These are phyloP conservation scores for Rhizopus microsporus DNA, from an alignment of 371 early-diverging fungal species.

Conservation along the genomic window DNA sequence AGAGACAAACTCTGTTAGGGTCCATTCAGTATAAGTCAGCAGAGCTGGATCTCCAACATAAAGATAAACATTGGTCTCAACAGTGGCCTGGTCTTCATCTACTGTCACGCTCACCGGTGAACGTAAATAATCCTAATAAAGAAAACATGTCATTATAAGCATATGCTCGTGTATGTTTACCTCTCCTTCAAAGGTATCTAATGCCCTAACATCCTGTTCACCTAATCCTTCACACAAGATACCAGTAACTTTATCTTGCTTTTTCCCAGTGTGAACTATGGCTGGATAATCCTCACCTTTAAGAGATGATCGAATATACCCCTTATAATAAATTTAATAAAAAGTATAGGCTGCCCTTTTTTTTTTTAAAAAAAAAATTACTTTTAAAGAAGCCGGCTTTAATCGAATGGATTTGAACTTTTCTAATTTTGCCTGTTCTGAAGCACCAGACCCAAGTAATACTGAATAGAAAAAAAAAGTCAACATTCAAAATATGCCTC, in stretches of 20 bases:
- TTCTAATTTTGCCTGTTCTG: constrained; percentile 11
- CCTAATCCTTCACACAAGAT: constrained; percentile 32
- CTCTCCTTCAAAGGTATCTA: constrained; percentile 48
- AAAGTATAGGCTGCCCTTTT: background rate
- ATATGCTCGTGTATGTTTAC: constrained; percentile 16
- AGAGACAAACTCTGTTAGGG: constrained; percentile 15
- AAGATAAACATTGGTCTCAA: constrained; percentile 35
- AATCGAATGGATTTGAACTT: constrained; percentile 26
- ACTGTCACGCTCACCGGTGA: constrained; percentile 16
- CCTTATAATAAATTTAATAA: constrained; percentile 19
- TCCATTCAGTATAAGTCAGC: constrained; percentile 37
- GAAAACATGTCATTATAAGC: background rate
- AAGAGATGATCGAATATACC: constrained; percentile 33
- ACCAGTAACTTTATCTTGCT: constrained; percentile 30
- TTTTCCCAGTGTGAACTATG: constrained; percentile 25
- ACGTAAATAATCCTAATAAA: constrained; percentile 38
- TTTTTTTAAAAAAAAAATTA: constrained; percentile 9
- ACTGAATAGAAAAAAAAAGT: constrained; percentile 14
- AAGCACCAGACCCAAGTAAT: constrained; percentile 30
- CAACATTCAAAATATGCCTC: background rate
- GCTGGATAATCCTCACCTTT: constrained; percentile 41
- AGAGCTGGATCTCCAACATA: constrained; percentile 32
- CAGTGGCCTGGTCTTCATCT: background rate
- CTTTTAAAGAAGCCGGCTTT: constrained; percentile 34
- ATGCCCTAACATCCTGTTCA: constrained; percentile 24